Percentiles rank a stretch among this genome's conserved stretches.
Conservation (phyloP, 495 filamentous ascomycete genomes). For the Chaetomium tenue region DNA sequence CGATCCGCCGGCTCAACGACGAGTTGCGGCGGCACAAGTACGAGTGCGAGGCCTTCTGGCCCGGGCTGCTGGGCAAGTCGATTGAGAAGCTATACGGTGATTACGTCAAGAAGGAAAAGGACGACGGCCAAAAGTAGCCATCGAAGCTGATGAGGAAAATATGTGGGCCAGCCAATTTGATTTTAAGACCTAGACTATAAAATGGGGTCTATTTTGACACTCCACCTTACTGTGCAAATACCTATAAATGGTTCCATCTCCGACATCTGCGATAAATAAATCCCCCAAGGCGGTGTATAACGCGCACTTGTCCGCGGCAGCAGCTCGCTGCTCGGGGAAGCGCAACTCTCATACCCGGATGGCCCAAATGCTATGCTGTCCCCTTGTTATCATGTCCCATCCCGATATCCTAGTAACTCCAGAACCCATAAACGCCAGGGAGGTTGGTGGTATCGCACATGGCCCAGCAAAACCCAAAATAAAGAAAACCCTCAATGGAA, state of each 20-base stretch:
- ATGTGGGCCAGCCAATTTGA: not conserved
- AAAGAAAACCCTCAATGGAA: not conserved
- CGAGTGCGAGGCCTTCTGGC: conserved; percentile 67
- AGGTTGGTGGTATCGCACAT: conserved; percentile 3
- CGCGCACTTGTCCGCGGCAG: too few relatives aligned
- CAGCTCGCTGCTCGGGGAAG: not conserved
- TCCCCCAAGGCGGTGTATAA: too few relatives aligned
- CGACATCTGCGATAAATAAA: too few relatives aligned
- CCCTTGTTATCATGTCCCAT: conserved; percentile 1
- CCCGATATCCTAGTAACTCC: not conserved
- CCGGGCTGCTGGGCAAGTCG: conserved; percentile 58
- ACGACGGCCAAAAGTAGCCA: conserved; percentile 4
- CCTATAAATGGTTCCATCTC: too few relatives aligned
- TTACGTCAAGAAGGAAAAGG: conserved; percentile 48
- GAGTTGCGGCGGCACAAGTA: conserved; percentile 58
- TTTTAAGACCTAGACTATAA: not conserved
- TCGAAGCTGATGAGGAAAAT: not conserved
- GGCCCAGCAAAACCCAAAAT: not conserved
- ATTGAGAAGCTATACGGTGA: conserved; percentile 72
- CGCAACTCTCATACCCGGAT: not conserved
- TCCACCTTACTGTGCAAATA: not conserved
- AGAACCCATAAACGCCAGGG: not conserved
- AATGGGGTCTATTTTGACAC: not conserved
- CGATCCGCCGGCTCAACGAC: conserved; percentile 72
- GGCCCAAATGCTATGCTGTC: not conserved